These are phyloP conservation scores for Leccinum fallax DNA, from an alignment of 1,284 basidiomycete species.

Conservation along the genomic window DNA sequence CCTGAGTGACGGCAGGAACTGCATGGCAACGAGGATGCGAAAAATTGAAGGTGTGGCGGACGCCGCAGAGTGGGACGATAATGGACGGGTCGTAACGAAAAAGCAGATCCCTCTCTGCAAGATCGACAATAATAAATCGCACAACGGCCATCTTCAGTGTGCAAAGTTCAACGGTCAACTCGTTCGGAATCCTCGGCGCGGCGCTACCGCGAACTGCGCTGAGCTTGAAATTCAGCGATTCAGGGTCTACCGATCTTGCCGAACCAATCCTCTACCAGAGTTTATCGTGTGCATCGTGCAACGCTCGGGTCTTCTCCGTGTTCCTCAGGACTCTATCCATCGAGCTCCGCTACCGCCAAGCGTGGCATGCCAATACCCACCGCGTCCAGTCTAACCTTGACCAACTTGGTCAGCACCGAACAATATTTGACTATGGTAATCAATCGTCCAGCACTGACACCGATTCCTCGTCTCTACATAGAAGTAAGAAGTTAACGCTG, in stretches of 20 bases:
- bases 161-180: constrained; percentile 14
- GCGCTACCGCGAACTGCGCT: constrained; percentile 15
- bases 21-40: constrained; percentile 26
- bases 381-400: not conserved
- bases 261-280: not conserved
- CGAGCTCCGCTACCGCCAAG: not conserved
- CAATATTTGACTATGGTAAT: not conserved
- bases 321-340: not conserved
- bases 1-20: constrained; percentile 21
- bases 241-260: constrained; percentile 6
- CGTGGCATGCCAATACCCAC: not conserved
- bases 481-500: not conserved
- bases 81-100: constrained; percentile 9
- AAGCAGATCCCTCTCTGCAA: not conserved
- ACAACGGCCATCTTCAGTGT: not conserved
- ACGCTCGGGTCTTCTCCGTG: not conserved
- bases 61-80: constrained; percentile 23
- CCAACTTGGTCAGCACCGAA: not conserved
- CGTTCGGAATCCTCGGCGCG: constrained; percentile 24
- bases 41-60: constrained; percentile 25
- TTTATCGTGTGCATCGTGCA: not conserved
- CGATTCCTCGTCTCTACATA: not conserved
- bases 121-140: not conserved
- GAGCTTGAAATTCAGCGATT: constrained; percentile 26
- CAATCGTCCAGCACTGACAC: not conserved